These are phyloP conservation scores for Paramecium tetraurelia DNA, from an alignment of 73 alveolate genomes.

Conservation along the genomic window DNA sequence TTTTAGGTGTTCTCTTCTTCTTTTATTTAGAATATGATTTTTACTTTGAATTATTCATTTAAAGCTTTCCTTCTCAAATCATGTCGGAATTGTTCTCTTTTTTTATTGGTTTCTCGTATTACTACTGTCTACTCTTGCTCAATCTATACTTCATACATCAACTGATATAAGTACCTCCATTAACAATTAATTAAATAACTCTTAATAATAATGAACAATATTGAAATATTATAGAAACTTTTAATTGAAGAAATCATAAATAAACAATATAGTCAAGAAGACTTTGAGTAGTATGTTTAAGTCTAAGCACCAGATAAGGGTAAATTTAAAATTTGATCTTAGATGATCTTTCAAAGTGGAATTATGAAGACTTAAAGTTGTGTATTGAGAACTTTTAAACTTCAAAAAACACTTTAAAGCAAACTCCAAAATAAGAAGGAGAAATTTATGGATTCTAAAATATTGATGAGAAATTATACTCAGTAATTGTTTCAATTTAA, in stretches of 20 bases:
- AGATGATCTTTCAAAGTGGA: neutral
- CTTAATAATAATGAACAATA: neutral
- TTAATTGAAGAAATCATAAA: neutral
- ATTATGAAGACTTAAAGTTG: neutral
- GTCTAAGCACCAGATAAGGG: neutral
- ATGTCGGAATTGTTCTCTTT: neutral
- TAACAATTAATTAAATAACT: neutral
- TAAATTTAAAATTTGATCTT: neutral
- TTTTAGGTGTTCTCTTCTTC: neutral
- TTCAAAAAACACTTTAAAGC: neutral
- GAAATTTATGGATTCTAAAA: neutral
- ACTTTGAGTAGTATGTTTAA: neutral
- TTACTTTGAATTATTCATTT: neutral
- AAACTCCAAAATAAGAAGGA: neutral
- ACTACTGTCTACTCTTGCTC: slow-evolving; percentile 26
- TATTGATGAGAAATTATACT: neutral
- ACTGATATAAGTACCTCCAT: slow-evolving; percentile 11
- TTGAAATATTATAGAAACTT: neutral
- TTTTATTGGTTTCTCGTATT: neutral
- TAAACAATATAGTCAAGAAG: neutral
- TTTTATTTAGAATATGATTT: neutral
- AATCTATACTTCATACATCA: slow-evolving; percentile 9
- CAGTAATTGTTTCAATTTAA: neutral
- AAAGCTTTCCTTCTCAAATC: neutral
- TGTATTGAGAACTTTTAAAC: neutral